phyloP scores from a whole-genome alignment of 2,329 filamentous ascomycete genomes.

The Diplocarpon rosae region DNA sequence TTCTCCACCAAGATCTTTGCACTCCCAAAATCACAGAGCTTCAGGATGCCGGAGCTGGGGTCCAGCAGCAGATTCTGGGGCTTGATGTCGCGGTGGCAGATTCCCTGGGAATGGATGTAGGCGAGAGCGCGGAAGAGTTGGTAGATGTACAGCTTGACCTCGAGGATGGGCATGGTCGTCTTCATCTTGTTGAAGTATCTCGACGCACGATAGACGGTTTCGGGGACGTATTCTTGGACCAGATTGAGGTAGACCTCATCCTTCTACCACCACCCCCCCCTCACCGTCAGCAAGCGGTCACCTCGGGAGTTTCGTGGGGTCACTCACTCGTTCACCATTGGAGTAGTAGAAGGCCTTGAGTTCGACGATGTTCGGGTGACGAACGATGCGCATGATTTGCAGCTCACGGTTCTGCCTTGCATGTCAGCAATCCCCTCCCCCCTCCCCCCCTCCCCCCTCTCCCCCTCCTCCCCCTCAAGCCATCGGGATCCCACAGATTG shows the following conservation, averaged over 20 bases:
- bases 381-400: slow-evolving; percentile 98
- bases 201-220: slow-evolving; percentile 95
- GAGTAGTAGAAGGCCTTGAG: slow-evolving; percentile 99
- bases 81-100: slow-evolving; percentile 98
- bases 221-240: slow-evolving; percentile 94
- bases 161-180: slow-evolving; percentile 96
- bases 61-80: slow-evolving; percentile 95
- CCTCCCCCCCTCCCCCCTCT: too few species aligned
- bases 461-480: too few species aligned
- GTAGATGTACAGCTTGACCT: slow-evolving; percentile 99
- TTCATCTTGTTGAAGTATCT: slow-evolving; percentile 99
- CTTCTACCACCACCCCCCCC: slow-evolving; percentile 61
- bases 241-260: slow-evolving; percentile 98
- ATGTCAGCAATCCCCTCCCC: too few species aligned
- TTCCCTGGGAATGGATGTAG: slow-evolving; percentile 98
- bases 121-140: slow-evolving; percentile 96
- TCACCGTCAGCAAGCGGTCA: slow-evolving; percentile 9
- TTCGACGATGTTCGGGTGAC: slow-evolving; percentile 97
- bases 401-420: slow-evolving; percentile 86
- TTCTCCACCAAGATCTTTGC: slow-evolving; percentile 98
- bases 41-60: slow-evolving; percentile 80
- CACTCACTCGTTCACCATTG: slow-evolving; percentile 85
- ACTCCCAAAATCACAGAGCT: slow-evolving; percentile 97
- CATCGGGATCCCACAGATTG: too few species aligned
- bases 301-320: slow-evolving; percentile 20